Conservation (phyloP, 345 rosid genomes). For the Reutealis trisperma region DNA sequence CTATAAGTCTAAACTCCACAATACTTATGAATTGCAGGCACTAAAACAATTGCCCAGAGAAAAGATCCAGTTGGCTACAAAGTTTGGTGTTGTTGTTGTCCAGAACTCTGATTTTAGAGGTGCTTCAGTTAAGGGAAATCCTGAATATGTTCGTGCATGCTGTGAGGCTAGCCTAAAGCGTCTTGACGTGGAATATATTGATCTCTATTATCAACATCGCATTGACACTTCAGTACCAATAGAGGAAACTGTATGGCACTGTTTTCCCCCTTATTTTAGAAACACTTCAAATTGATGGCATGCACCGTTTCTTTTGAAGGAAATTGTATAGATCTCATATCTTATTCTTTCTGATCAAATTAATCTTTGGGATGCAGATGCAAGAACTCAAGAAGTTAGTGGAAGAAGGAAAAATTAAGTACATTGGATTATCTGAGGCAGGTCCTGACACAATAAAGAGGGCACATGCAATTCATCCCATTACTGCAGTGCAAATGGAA, state of each 20-base stretch:
- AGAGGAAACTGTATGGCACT: slow-evolving; percentile 22
- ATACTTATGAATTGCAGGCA: slow-evolving; percentile 19
- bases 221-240: slow-evolving; percentile 20
- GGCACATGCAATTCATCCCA: slow-evolving; percentile 19
- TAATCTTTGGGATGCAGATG: slow-evolving; percentile 2
- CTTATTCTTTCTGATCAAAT: neutral
- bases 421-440: slow-evolving; percentile 27
- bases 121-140: slow-evolving; percentile 6
- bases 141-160: slow-evolving; percentile 20
- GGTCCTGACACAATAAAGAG: slow-evolving; percentile 22
- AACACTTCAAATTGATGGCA: neutral
- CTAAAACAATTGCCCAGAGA: slow-evolving; percentile 42
- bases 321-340: neutral
- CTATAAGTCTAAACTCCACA: neutral
- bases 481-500: slow-evolving; percentile 25
- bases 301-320: neutral
- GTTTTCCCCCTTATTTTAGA: no score
- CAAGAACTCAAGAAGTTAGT: slow-evolving; percentile 19
- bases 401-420: slow-evolving; percentile 24
- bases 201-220: slow-evolving; percentile 27
- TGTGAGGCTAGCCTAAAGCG: slow-evolving; percentile 24
- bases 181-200: slow-evolving; percentile 20
- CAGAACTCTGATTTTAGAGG: neutral
- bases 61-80: slow-evolving; percentile 41
- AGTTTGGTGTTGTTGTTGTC: slow-evolving; percentile 31